Conservation (phyloP, 2,329 filamentous ascomycete species). For the Colletotrichum kahawae region DNA sequence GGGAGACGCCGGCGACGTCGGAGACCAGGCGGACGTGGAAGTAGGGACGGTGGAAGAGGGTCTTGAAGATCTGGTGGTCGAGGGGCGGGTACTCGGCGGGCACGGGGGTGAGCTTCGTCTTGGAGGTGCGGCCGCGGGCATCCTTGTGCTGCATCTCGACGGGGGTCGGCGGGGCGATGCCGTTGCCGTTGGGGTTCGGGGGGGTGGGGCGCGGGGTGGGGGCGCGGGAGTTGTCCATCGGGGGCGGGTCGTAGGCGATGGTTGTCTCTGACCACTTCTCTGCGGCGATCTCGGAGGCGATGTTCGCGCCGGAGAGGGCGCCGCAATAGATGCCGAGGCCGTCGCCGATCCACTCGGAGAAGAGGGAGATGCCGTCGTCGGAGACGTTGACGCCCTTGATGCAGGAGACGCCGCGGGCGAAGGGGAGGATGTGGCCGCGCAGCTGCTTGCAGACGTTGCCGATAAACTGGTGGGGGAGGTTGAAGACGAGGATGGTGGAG, state of each 20-base stretch:
- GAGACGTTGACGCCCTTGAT: constrained; percentile 98
- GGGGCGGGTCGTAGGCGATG: constrained; percentile 92
- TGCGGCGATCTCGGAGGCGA: constrained; percentile 90
- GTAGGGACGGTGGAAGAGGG: constrained; percentile 93
- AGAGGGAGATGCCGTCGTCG: constrained; percentile 83
- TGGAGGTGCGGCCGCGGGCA: constrained; percentile 68
- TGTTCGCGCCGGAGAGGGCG: constrained; percentile 93
- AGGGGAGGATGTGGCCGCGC: constrained; percentile 87
- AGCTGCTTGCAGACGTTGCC: constrained; percentile 83
- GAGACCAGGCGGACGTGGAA: constrained; percentile 95
- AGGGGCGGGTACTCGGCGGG: constrained; percentile 85
- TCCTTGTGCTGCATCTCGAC: constrained; percentile 70
- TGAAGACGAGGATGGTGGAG: constrained; percentile 92
- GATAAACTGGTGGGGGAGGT: constrained; percentile 96
- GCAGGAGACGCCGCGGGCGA: constrained; percentile 91
- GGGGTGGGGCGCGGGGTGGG: constrained; percentile 63
- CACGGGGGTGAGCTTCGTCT: constrained; percentile 74
- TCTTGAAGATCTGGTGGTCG: constrained; percentile 82
- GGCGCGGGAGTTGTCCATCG: constrained; percentile 78
- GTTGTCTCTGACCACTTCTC: constrained; percentile 99
- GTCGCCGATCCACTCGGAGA: constrained; percentile 93
- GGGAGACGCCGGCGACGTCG: constrained; percentile 95
- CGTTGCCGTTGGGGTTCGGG: constrained; percentile 51
- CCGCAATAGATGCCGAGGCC: constrained; percentile 95
- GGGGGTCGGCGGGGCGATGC: constrained; percentile 39